These are phyloP conservation scores for Agapanthus africanus DNA, from an alignment of 106 monocot species.

Conservation along the genomic window DNA sequence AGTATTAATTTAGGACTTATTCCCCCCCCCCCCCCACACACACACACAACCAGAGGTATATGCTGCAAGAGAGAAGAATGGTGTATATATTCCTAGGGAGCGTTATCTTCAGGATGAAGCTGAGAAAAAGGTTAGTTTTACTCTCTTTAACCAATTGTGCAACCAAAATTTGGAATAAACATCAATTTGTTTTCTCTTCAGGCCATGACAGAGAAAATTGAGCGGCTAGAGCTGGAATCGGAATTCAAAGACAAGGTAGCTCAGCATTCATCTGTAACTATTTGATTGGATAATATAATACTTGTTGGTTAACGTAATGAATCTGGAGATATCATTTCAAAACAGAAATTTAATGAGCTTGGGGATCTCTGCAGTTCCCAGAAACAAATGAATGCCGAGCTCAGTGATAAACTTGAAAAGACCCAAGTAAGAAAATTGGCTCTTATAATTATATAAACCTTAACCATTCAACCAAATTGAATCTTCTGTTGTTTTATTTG, in stretches of 20 bases:
- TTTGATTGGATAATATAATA: neutral
- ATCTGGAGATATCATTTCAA: neutral
- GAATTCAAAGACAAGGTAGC: constrained; percentile 56
- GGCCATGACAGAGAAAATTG: constrained; percentile 51
- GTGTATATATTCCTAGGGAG: constrained; percentile 56
- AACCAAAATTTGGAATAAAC: constrained; percentile 46
- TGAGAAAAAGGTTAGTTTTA: constrained; percentile 60
- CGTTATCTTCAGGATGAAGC: constrained; percentile 71
- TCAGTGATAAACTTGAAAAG: constrained; percentile 48
- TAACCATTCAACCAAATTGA: neutral
- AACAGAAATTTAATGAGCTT: constrained; percentile 46
- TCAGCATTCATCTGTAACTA: neutral
- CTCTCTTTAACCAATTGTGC: constrained; percentile 27
- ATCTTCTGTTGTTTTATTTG: neutral
- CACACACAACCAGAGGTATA: constrained; percentile 56
- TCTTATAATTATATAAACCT: neutral
- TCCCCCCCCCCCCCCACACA: too few species aligned
- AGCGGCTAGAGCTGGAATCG: constrained; percentile 34
- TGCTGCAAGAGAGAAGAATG: constrained; percentile 67
- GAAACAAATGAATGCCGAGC: constrained; percentile 26
- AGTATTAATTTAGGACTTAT: too few species aligned
- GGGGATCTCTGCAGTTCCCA: constrained; percentile 55
- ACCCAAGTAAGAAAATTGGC: constrained; percentile 28
- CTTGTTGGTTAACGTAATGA: neutral
- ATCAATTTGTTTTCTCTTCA: constrained; percentile 12